These are phyloP conservation scores for Flaveria floridana DNA, from an alignment of 140 eudicot species.

Conservation along the genomic window DNA sequence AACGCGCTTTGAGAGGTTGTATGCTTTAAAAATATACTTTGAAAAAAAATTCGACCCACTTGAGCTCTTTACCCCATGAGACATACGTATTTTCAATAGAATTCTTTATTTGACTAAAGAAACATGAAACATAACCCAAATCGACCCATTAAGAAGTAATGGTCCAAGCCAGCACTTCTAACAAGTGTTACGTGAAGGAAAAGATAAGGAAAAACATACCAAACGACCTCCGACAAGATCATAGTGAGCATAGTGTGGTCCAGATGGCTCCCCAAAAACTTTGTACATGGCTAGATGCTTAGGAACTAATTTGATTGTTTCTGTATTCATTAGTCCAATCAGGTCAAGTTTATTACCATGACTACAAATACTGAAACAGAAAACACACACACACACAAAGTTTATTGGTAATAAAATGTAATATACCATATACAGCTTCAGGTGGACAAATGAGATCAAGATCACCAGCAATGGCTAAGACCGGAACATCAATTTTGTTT, in stretches of 20 bases:
- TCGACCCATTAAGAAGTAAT: neutral
- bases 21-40: neutral
- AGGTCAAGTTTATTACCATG: slow-evolving; percentile 1
- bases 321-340: slow-evolving; percentile 38
- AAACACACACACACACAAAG: neutral
- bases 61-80: neutral
- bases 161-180: neutral
- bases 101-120: neutral
- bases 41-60: neutral
- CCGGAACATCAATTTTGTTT: slow-evolving; percentile 54
- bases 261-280: slow-evolving; percentile 65
- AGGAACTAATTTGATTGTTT: slow-evolving; percentile 65
- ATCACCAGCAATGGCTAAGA: slow-evolving; percentile 77
- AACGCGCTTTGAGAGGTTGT: neutral
- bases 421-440: slow-evolving; percentile 75
- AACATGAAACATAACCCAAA: neutral
- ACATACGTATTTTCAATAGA: neutral
- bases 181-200: neutral
- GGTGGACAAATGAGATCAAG: slow-evolving; percentile 77
- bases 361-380: neutral
- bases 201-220: slow-evolving; percentile 44
- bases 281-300: slow-evolving; percentile 49
- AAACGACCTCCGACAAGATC: slow-evolving; percentile 73
- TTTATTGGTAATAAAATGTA: slow-evolving; percentile 19
- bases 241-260: slow-evolving; percentile 82